These are phyloP conservation scores for Trichosporon sp. DNA, from an alignment of 1,284 basidiomycete genomes.

Conservation along the genomic window DNA sequence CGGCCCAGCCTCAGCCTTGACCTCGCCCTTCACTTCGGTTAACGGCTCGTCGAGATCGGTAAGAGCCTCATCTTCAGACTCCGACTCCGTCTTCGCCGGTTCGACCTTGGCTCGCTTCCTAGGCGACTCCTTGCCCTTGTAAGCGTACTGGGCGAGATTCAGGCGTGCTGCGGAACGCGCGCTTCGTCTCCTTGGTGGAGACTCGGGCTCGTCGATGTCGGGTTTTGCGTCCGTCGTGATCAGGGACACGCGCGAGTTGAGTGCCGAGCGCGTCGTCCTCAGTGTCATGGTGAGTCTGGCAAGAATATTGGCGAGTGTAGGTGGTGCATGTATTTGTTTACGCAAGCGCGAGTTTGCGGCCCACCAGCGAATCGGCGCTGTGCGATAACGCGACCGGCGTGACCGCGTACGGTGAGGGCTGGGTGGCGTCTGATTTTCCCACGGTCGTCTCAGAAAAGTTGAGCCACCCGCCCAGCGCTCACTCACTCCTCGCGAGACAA, in stretches of 20 bases:
- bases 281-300: slow-evolving; percentile 17
- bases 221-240: slow-evolving; percentile 23
- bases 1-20: slow-evolving; percentile 23
- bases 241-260: slow-evolving; percentile 30
- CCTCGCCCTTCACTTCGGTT: slow-evolving; percentile 26
- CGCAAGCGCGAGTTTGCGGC: neutral
- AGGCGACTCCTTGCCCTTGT: slow-evolving; percentile 28
- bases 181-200: slow-evolving; percentile 34
- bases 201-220: slow-evolving; percentile 23
- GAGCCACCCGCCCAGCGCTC: neutral
- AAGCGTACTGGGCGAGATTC: slow-evolving; percentile 35
- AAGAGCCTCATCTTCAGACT: neutral
- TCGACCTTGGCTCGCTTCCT: slow-evolving; percentile 13
- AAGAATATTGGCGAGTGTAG: neutral
- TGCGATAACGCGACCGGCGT: slow-evolving; percentile 11
- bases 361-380: neutral
- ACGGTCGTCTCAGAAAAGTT: slow-evolving; percentile 31
- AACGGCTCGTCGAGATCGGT: slow-evolving; percentile 19
- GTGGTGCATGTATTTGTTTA: neutral
- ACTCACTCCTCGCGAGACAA: neutral
- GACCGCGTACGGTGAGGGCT: neutral
- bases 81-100: neutral
- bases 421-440: slow-evolving; percentile 27
- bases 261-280: slow-evolving; percentile 28
- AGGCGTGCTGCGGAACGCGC: slow-evolving; percentile 35